phyloP scores from a whole-genome alignment of 371 early-diverging fungal genomes.

The Mortierella sp. region DNA sequence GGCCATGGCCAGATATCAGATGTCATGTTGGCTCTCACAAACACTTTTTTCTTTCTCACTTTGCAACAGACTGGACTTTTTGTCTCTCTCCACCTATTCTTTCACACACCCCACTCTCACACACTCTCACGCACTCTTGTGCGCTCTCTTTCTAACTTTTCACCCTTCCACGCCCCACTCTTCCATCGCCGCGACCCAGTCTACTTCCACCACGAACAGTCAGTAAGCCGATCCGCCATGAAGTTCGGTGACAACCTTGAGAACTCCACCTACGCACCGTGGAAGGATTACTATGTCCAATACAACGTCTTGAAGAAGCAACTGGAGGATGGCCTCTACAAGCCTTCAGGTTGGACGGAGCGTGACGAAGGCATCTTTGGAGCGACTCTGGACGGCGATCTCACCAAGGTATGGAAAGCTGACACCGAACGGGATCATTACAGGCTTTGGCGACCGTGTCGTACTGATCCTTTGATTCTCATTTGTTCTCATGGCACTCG shows the following conservation, averaged over 20 bases:
- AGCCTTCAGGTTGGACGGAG: slow-evolving; percentile 66
- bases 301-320: slow-evolving; percentile 82
- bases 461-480: background rate
- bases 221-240: slow-evolving; percentile 58
- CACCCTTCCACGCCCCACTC: background rate
- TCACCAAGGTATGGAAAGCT: slow-evolving; percentile 76
- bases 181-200: background rate
- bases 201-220: background rate
- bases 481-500: background rate
- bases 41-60: background rate
- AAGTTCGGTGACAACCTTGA: slow-evolving; percentile 83
- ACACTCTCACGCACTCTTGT: background rate
- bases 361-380: slow-evolving; percentile 89
- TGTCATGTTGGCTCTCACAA: background rate
- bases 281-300: slow-evolving; percentile 85
- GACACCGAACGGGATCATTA: too few species aligned
- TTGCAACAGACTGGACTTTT: background rate
- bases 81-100: slow-evolving; percentile 2
- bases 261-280: slow-evolving; percentile 70
- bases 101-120: slow-evolving; percentile 1
- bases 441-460: too few species aligned
- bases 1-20: background rate
- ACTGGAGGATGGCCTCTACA: slow-evolving; percentile 64
- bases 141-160: background rate
- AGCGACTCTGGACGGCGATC: slow-evolving; percentile 85